Base-by-base conservation (phyloP, 768 basidiomycete genomes). In the Phylloporus sp. region DNA sequence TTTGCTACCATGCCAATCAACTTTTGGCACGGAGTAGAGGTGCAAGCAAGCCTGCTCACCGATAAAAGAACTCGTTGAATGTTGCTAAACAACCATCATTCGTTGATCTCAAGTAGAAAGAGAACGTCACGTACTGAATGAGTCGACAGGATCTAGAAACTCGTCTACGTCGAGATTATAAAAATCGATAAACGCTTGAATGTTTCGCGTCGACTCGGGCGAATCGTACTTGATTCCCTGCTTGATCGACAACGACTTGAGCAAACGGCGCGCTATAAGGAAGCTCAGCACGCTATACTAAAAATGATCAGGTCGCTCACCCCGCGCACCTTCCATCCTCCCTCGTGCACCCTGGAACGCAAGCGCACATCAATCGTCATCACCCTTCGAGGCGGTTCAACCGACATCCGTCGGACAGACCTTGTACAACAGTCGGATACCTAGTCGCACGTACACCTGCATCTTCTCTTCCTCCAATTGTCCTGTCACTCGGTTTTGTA, bases 401-500 rank as follows among this genome's bases (percentile, higher is more conserved):
- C 49, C 28, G 13, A 49, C 27, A 45, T n/a, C 36, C 23, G 32
- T 6, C 16, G 16, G 20, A 61, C 65, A 10, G 55, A 78, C 84
- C 79, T 89, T 91, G 77, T 98, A 99, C 53, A 97, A 67, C 51
- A 99, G 64, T 24, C 95, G 77, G 62, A 99, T 99, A 3, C 95
- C 95, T 15, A 99, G 72, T 34, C 95, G 75, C 0, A 97, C 92
- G 64, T 97, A 97, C 12, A 84, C 84, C 62, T 94, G 87, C 93
- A 97, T 99, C 76, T 97, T 98, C 73, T 98, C 95, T 71, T 99
- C 95, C 64, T 94, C 88, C 51, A 98, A 66, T 66, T 91, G 89
- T 0, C 95, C 95, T 0, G 91, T 94, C 68, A 82, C 70, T 13
- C 95, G 79, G 65, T 97, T 94, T 72, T 98, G 95, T 1, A 99